These are phyloP conservation scores for Kappamyces sp. DNA, from an alignment of 192 early-diverging fungal genomes.

Conservation along the genomic window DNA sequence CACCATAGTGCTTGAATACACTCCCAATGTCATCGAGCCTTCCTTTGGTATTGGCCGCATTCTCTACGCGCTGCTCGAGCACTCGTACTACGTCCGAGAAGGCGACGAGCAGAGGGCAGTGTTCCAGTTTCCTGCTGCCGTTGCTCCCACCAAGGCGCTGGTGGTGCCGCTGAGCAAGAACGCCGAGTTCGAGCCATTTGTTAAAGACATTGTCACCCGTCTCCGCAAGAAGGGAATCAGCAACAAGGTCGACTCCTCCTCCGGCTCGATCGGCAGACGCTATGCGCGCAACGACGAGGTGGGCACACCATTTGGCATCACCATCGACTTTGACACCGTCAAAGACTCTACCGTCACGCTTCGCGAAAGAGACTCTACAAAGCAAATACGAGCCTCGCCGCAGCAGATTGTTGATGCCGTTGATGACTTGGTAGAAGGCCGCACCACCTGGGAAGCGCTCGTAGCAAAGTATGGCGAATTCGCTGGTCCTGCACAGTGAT, in stretches of 20 bases:
- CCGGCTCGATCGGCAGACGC: constrained; percentile 84
- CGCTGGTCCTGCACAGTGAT: no score
- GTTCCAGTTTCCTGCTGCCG: constrained; percentile 81
- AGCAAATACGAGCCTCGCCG: constrained; percentile 82
- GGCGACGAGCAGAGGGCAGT: constrained; percentile 86
- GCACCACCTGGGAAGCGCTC: constrained; percentile 66
- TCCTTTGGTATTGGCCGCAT: constrained; percentile 99
- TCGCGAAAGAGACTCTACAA: constrained; percentile 91
- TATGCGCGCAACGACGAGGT: constrained; percentile 98
- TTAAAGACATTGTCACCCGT: constrained; percentile 44
- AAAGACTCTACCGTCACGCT: constrained; percentile 91
- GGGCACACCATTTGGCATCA: constrained; percentile 95
- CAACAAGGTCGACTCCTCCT: constrained; percentile 82
- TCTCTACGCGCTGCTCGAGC: constrained; percentile 92
- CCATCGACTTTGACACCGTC: constrained; percentile 96
- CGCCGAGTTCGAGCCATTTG: constrained; percentile 66
- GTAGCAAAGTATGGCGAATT: constrained; percentile 65
- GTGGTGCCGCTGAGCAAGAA: constrained; percentile 81
- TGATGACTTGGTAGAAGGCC: constrained; percentile 47
- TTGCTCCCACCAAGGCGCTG: constrained; percentile 93
- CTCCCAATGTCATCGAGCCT: constrained; percentile 98
- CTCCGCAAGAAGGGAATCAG: constrained; percentile 74
- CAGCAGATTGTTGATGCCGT: constrained; percentile 15
- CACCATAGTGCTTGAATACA: constrained; percentile 78
- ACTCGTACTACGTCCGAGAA: constrained; percentile 84